Conservation (phyloP, 2,329 filamentous ascomycete genomes). For the Falciphora oryzae region DNA sequence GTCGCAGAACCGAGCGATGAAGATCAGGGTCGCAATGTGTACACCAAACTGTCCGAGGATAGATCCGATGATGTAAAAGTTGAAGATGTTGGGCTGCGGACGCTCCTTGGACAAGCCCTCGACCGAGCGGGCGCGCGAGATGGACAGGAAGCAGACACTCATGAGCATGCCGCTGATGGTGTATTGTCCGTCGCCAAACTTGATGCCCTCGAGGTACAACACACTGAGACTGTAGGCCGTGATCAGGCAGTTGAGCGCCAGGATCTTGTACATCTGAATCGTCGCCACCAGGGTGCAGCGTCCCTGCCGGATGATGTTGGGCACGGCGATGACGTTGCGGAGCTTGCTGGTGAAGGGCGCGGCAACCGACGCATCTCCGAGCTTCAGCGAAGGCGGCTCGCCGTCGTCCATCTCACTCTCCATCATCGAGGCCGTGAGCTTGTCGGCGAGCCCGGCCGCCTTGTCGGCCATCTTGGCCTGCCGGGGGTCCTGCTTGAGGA, state of each 20-base stretch:
- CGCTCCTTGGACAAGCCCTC: constrained; percentile 95
- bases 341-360: constrained; percentile 98
- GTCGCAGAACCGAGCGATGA: constrained; percentile 86
- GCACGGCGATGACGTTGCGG: constrained; percentile 91
- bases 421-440: constrained; percentile 82
- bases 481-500: constrained; percentile 45
- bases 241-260: constrained; percentile 95
- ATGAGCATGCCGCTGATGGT: constrained; percentile 99
- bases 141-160: constrained; percentile 98
- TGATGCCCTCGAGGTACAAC: constrained; percentile 95
- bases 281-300: constrained; percentile 96
- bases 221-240: constrained; percentile 96
- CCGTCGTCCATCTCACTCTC: constrained; percentile 80
- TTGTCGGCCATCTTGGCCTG: constrained; percentile 61
- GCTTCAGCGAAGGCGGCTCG: constrained; percentile 92
- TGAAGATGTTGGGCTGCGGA: constrained; percentile 98
- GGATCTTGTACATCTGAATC: constrained; percentile 99
- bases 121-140: constrained; percentile 94
- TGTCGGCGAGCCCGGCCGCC: constrained; percentile 76
- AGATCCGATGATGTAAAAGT: constrained; percentile 96
- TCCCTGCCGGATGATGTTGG: constrained; percentile 97
- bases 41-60: constrained; percentile 96
- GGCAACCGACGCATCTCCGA: constrained; percentile 94
- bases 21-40: constrained; percentile 90
- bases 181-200: constrained; percentile 96